Conservation (phyloP, 2,329 filamentous ascomycete species). For the Microsporum audouinii region DNA sequence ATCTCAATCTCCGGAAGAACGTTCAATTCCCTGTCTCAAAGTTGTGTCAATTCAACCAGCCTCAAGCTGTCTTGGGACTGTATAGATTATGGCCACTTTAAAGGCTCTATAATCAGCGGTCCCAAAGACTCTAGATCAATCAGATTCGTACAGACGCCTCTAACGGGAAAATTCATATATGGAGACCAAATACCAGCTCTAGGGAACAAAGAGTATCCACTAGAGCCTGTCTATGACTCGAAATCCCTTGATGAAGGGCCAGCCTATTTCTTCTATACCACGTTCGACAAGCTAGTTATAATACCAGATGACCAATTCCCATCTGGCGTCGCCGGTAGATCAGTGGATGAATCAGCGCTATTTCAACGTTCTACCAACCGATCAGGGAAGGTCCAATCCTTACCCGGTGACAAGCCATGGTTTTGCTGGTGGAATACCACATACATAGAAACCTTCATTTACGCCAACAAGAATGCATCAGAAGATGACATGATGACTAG, state of each 20-base stretch:
- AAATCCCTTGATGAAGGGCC: constrained; percentile 47
- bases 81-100: constrained; percentile 22
- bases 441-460: constrained; percentile 56
- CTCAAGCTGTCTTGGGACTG: constrained; percentile 44
- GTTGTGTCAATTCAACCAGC: constrained; percentile 38
- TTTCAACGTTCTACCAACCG: constrained; percentile 20
- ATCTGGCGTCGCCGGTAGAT: constrained; percentile 7
- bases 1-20: constrained; percentile 39
- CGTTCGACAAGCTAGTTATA: constrained; percentile 55
- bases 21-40: constrained; percentile 37
- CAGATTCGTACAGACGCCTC: background rate
- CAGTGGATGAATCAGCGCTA: constrained; percentile 16
- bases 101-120: background rate
- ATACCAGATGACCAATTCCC: constrained; percentile 30
- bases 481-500: constrained; percentile 5
- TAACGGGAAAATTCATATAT: constrained; percentile 41
- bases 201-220: constrained; percentile 30
- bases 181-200: constrained; percentile 50
- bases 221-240: constrained; percentile 48
- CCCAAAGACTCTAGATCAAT: background rate
- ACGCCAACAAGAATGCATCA: constrained; percentile 34
- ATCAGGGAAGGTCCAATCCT: constrained; percentile 30
- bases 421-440: constrained; percentile 61
- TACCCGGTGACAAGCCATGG: constrained; percentile 53
- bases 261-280: constrained; percentile 51